Evolutionary conservation across 78 protist genomes (phyloP).

Genomic region (Monosiga brevicollis): DNA sequence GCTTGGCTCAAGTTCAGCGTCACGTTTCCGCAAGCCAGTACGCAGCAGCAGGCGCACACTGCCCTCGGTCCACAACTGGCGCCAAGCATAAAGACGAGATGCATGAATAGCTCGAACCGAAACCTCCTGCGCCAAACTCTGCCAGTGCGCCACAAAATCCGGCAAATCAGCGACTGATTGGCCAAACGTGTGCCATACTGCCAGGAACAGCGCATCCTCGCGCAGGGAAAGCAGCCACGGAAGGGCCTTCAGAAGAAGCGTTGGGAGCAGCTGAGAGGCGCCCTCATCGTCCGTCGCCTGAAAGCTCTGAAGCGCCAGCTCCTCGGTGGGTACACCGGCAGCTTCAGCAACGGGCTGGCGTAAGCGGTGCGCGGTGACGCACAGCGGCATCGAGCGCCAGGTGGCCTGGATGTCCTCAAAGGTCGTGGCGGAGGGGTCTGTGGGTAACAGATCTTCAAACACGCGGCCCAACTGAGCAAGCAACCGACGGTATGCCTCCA

Average conservation of each 20-base stretch:
- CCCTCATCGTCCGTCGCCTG: neutral
- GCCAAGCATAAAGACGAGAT: neutral
- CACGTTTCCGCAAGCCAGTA: too few relatives aligned
- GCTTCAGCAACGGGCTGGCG: neutral
- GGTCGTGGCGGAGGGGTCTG: too few relatives aligned
- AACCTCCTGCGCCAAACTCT: neutral
- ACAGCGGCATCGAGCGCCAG: neutral
- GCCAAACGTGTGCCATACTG: neutral
- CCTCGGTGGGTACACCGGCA: neutral
- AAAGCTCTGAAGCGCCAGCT: neutral
- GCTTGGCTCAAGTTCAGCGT: too few relatives aligned
- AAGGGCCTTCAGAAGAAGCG: neutral
- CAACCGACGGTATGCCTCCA: too few relatives aligned
- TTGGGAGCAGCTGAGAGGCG: neutral
- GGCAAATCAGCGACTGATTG: neutral
- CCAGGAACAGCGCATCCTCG: neutral
- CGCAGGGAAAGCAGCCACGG: neutral
- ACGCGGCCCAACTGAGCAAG: too few relatives aligned
- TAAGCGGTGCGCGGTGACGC: neutral
- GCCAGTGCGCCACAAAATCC: neutral
- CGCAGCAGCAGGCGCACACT: too few relatives aligned
- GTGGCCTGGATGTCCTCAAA: too few relatives aligned
- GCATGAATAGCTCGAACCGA: neutral
- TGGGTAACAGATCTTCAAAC: too few relatives aligned
- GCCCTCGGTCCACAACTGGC: neutral